Evolutionary conservation across 108 stramenopile genomes (phyloP).

Genomic region (Discostella stelligeroides): DNA sequence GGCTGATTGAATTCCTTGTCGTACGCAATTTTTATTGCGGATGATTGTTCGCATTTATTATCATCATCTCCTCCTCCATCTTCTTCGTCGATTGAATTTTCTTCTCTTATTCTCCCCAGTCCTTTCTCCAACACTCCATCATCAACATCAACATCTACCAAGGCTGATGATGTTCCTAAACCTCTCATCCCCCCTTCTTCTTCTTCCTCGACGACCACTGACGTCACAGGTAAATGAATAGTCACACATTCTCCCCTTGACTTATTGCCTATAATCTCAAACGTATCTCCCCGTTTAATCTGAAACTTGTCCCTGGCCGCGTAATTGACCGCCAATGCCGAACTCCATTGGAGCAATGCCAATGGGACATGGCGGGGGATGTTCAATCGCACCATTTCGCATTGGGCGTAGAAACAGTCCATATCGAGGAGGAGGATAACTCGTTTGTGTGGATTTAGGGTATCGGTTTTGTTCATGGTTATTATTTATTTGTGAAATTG

Average conservation of each 20-base stretch:
- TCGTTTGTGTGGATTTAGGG: slow-evolving; percentile 34
- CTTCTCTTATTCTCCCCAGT: neutral
- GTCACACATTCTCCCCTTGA: slow-evolving; percentile 45
- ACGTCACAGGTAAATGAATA: slow-evolving; percentile 60
- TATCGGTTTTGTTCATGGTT: neutral
- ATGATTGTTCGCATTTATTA: too few species aligned
- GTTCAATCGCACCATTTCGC: slow-evolving; percentile 80
- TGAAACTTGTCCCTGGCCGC: slow-evolving; percentile 65
- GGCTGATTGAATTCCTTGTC: slow-evolving; percentile 60
- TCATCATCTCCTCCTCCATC: neutral
- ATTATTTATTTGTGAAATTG: too few species aligned
- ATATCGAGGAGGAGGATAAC: slow-evolving; percentile 83
- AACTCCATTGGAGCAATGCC: slow-evolving; percentile 81
- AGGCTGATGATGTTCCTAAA: neutral
- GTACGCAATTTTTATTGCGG: slow-evolving; percentile 45
- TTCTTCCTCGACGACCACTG: slow-evolving; percentile 22
- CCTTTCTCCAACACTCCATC: too few species aligned
- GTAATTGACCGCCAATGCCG: slow-evolving; percentile 84
- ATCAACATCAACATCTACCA: too few species aligned
- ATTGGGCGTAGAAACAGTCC: slow-evolving; percentile 92
- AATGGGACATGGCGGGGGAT: slow-evolving; percentile 51
- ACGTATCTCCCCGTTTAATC: slow-evolving; percentile 77
- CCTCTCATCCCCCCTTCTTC: too few species aligned
- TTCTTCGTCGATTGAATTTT: slow-evolving; percentile 10
- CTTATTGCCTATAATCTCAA: slow-evolving; percentile 60